phyloP scores from a whole-genome alignment of 164 flowering plant species.

The Liriodendron chinense region DNA sequence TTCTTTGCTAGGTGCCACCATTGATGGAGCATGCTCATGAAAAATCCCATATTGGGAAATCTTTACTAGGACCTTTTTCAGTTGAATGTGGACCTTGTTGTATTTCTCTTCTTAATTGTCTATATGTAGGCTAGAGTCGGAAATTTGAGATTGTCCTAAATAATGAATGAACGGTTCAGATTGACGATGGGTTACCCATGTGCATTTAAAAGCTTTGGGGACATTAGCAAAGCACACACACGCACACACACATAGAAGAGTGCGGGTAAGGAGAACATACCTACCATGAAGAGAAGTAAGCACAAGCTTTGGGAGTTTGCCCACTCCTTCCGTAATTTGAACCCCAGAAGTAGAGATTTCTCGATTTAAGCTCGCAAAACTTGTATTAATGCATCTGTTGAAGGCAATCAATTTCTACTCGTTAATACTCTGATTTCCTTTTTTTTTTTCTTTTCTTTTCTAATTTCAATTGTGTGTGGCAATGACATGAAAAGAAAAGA shows the following conservation, averaged over 20 bases:
- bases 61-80: background rate
- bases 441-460: too few relatives aligned
- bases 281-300: constrained; percentile 60
- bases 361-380: constrained; percentile 45
- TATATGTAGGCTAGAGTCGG: background rate
- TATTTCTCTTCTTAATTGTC: background rate
- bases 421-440: too few relatives aligned
- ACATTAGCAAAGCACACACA: too few relatives aligned
- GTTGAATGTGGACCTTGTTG: background rate
- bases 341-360: constrained; percentile 42
- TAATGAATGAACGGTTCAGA: too few relatives aligned
- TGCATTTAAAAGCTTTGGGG: too few relatives aligned
- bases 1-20: background rate
- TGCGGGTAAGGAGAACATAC: constrained; percentile 19
- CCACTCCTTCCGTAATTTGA: constrained; percentile 56
- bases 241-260: background rate
- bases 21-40: background rate
- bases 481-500: too few relatives aligned
- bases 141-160: background rate
- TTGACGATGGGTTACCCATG: too few relatives aligned
- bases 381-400: background rate
- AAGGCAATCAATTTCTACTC: background rate
- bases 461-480: too few relatives aligned
- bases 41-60: background rate
- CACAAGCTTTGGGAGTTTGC: constrained; percentile 68